A percentile compares a stretch with the other conserved stretches of the same genome.
Evolutionary conservation across 768 basidiomycete species (phyloP).

Genomic region (Atractiella rhizophila): DNA sequence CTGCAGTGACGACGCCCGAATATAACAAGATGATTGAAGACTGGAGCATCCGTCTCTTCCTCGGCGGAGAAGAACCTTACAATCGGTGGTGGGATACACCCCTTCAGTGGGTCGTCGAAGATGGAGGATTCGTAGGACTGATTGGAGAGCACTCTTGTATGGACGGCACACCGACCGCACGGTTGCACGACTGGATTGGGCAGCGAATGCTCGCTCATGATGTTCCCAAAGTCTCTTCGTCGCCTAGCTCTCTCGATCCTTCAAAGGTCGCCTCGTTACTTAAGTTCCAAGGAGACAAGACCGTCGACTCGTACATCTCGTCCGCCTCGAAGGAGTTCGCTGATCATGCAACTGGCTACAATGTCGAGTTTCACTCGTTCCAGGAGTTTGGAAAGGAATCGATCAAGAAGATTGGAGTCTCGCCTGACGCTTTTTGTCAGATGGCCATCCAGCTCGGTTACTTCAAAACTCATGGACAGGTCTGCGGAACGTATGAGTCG

Average conservation of each 20-base stretch:
- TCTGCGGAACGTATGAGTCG: constrained; percentile 46
- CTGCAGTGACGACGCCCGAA: neutral
- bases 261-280: constrained; percentile 25
- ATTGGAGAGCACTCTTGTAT: constrained; percentile 28
- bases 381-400: constrained; percentile 65
- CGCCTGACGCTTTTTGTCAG: constrained; percentile 87
- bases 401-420: constrained; percentile 33
- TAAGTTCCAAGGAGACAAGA: constrained; percentile 37
- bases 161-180: constrained; percentile 87
- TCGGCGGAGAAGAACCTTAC: constrained; percentile 58
- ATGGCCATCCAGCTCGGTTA: constrained; percentile 89
- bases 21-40: constrained; percentile 1
- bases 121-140: constrained; percentile 81
- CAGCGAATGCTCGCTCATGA: constrained; percentile 46
- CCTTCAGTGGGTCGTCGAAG: constrained; percentile 61
- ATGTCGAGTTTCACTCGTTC: constrained; percentile 62
- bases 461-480: constrained; percentile 37
- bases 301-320: constrained; percentile 31
- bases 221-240: constrained; percentile 38
- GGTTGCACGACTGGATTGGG: constrained; percentile 81
- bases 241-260: constrained; percentile 18
- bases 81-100: constrained; percentile 96
- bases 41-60: constrained; percentile 10
- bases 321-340: constrained; percentile 45
- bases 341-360: constrained; percentile 47